Evolutionary conservation across 768 basidiomycete genomes (phyloP).

Genomic region (Mycena indigotica): DNA sequence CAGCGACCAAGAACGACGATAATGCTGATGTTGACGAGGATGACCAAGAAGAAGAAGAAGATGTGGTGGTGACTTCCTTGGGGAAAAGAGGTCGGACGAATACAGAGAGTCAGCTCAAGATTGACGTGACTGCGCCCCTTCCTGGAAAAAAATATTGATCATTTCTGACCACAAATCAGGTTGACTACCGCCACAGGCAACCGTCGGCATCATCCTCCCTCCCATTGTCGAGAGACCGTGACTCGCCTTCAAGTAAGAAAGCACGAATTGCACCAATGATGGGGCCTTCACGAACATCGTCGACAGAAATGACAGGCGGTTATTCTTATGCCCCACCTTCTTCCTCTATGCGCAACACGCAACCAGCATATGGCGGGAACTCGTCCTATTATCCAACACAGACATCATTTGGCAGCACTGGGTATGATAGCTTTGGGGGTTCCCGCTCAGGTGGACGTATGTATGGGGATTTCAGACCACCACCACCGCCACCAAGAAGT

Average conservation of each 20-base stretch:
- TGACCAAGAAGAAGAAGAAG: slow-evolving; percentile 34
- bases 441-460: neutral
- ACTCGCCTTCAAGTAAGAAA: slow-evolving; percentile 21
- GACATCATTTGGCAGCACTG: neutral
- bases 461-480: slow-evolving; percentile 3
- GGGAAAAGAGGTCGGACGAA: slow-evolving; percentile 18
- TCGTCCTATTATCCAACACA: slow-evolving; percentile 10
- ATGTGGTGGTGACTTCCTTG: slow-evolving; percentile 13
- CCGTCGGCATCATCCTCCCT: slow-evolving; percentile 10
- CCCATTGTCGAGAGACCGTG: slow-evolving; percentile 20
- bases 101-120: slow-evolving; percentile 12
- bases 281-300: slow-evolving; percentile 4
- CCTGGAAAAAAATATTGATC: neutral
- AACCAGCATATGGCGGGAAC: neutral
- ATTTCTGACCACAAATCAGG: neutral
- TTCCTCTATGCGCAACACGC: slow-evolving; percentile 17
- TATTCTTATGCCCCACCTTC: slow-evolving; percentile 16
- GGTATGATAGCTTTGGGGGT: neutral
- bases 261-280: slow-evolving; percentile 21
- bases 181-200: slow-evolving; percentile 14
- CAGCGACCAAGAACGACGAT: slow-evolving; percentile 29
- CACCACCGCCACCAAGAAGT: slow-evolving; percentile 8
- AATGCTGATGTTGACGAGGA: slow-evolving; percentile 30
- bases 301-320: slow-evolving; percentile 8
- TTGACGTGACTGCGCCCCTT: slow-evolving; percentile 15